A percentile compares a stretch with the other conserved stretches of the same genome.
phyloP scores from a whole-genome alignment of 345 rosid genomes.

The Salix udensis region DNA sequence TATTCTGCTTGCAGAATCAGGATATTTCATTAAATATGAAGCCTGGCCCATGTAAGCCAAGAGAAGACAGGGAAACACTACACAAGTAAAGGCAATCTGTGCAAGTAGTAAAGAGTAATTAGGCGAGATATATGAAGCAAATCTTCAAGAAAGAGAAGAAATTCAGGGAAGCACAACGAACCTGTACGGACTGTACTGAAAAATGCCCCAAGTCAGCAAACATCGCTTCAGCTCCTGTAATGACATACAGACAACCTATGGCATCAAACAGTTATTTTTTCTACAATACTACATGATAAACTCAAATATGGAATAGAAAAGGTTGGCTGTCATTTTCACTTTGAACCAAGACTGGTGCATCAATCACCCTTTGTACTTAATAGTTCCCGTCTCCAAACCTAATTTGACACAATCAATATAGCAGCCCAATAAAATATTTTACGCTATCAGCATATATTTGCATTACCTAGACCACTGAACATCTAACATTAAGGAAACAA shows the following conservation, averaged over 20 bases:
- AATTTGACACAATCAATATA: background rate
- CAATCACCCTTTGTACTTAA: background rate
- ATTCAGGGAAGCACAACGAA: constrained; percentile 20
- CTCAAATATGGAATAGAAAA: background rate
- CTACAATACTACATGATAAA: background rate
- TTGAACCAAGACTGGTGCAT: background rate
- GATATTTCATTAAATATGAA: constrained; percentile 67
- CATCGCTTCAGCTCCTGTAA: constrained; percentile 96
- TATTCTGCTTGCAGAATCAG: constrained; percentile 53
- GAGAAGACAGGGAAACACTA: constrained; percentile 95
- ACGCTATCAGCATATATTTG: background rate
- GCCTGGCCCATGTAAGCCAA: constrained; percentile 97
- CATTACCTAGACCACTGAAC: background rate
- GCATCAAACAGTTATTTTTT: background rate
- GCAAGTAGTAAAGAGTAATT: constrained; percentile 13
- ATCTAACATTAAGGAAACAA: background rate
- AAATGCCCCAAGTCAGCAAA: constrained; percentile 98
- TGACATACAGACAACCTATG: background rate
- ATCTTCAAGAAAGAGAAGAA: constrained; percentile 10
- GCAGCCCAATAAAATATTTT: background rate
- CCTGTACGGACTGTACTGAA: constrained; percentile 87
- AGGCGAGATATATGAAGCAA: background rate
- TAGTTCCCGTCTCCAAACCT: background rate
- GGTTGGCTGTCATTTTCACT: background rate
- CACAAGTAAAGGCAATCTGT: constrained; percentile 75